Evolutionary conservation across 768 basidiomycete species (phyloP).

Genomic region (Melanogaster broomeanus): DNA sequence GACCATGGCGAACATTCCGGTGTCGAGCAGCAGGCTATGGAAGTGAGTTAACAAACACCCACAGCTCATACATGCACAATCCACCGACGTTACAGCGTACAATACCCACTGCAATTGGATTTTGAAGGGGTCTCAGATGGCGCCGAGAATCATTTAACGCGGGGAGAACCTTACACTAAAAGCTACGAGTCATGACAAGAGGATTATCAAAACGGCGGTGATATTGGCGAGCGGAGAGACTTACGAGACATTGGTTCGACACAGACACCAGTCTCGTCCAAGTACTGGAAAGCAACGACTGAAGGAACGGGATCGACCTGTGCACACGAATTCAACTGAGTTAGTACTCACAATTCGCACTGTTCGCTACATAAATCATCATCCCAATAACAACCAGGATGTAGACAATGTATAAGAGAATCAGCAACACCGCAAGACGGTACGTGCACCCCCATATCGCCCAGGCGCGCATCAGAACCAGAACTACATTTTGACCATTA

Average conservation of each 20-base stretch:
- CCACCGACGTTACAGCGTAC: too few relatives aligned
- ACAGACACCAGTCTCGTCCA: slow-evolving; percentile 4
- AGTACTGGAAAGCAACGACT: background rate
- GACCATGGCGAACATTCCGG: background rate
- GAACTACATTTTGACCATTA: slow-evolving; percentile 7
- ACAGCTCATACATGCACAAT: background rate
- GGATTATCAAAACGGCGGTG: background rate
- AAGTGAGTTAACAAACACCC: background rate
- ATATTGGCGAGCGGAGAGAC: background rate
- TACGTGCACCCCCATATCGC: too few relatives aligned
- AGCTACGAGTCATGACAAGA: background rate
- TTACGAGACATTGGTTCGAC: background rate
- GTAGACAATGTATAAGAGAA: too few relatives aligned
- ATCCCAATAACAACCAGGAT: too few relatives aligned
- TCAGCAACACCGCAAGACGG: too few relatives aligned
- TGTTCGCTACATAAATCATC: too few relatives aligned
- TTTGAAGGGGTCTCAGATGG: background rate
- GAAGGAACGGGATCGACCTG: background rate
- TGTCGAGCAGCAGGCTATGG: slow-evolving; percentile 11
- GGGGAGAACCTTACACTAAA: too few relatives aligned
- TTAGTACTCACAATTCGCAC: slow-evolving; percentile 16
- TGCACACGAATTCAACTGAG: background rate
- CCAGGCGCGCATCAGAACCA: too few relatives aligned
- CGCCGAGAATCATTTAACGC: too few relatives aligned
- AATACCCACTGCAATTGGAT: too few relatives aligned